Evolutionary conservation across 306 rosid genomes (phyloP).

Genomic region (Rosa multiflora): DNA sequence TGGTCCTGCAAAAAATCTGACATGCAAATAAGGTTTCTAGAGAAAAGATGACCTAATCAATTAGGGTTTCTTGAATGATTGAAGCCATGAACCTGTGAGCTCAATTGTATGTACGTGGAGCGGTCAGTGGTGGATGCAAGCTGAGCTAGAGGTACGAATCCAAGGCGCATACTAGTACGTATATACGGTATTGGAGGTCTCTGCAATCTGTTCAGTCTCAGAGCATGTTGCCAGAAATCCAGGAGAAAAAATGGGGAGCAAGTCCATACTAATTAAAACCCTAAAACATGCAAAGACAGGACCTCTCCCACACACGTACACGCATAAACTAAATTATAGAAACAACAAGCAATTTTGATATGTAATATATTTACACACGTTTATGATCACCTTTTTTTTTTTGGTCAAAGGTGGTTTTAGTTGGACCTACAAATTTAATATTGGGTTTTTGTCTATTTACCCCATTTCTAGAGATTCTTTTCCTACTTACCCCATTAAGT

Average conservation of each 20-base stretch:
- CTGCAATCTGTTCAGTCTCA: neutral
- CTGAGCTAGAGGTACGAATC: neutral
- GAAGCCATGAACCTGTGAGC: neutral
- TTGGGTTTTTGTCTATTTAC: too few species aligned
- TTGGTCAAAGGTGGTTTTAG: too few species aligned
- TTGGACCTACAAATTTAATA: too few species aligned
- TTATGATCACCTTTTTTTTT: too few species aligned
- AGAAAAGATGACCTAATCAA: neutral
- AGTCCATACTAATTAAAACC: neutral
- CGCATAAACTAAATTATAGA: neutral
- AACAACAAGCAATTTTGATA: neutral
- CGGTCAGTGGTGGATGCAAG: neutral
- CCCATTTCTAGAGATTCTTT: too few species aligned
- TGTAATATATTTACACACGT: too few species aligned
- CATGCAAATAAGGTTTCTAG: neutral
- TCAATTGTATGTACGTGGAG: neutral
- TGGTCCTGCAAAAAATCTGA: neutral
- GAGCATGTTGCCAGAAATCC: neutral
- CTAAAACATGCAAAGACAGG: neutral
- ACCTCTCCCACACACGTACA: neutral
- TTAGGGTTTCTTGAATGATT: neutral
- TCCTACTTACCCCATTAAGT: too few species aligned
- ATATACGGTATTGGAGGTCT: neutral
- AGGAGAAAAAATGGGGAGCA: neutral
- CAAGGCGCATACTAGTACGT: too few species aligned